phyloP scores from a whole-genome alignment of 2,329 filamentous ascomycete species.

The Neonectria punicea region DNA sequence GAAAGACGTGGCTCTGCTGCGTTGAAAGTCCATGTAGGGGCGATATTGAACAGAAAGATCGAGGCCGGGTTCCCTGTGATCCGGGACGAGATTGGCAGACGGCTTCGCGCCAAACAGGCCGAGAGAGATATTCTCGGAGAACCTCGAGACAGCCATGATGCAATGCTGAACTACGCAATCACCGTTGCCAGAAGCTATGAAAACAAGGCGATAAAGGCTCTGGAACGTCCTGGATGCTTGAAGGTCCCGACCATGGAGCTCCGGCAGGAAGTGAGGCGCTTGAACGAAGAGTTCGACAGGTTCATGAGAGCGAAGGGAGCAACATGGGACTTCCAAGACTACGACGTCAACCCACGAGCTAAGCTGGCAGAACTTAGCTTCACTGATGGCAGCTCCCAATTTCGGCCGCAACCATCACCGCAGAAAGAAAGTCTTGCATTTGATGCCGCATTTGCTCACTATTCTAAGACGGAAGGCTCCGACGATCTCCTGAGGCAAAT shows the following conservation, averaged over 20 bases:
- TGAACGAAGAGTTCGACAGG: slow-evolving; percentile 40
- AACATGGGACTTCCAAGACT: slow-evolving; percentile 41
- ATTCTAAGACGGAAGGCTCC: slow-evolving; percentile 7
- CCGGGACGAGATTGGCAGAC: slow-evolving; percentile 33
- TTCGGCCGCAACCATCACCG: neutral
- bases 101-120: slow-evolving; percentile 29
- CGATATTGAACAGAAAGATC: slow-evolving; percentile 49
- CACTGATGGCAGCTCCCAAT: neutral
- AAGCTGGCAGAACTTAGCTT: neutral
- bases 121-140: slow-evolving; percentile 39
- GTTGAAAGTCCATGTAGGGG: slow-evolving; percentile 45
- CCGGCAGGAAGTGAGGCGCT: slow-evolving; percentile 32
- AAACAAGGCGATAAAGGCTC: slow-evolving; percentile 25
- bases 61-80: slow-evolving; percentile 47
- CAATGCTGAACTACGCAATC: slow-evolving; percentile 42
- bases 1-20: slow-evolving; percentile 43
- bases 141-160: slow-evolving; percentile 34
- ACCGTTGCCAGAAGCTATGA: slow-evolving; percentile 40
- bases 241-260: slow-evolving; percentile 35
- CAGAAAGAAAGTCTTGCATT: neutral
- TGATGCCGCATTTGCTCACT: slow-evolving; percentile 10
- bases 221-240: slow-evolving; percentile 42
- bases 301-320: slow-evolving; percentile 44
- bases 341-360: neutral
- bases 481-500: slow-evolving; percentile 33